These are phyloP conservation scores for Kalmusia sp. DNA, from an alignment of 2,329 filamentous ascomycete genomes.

Conservation along the genomic window DNA sequence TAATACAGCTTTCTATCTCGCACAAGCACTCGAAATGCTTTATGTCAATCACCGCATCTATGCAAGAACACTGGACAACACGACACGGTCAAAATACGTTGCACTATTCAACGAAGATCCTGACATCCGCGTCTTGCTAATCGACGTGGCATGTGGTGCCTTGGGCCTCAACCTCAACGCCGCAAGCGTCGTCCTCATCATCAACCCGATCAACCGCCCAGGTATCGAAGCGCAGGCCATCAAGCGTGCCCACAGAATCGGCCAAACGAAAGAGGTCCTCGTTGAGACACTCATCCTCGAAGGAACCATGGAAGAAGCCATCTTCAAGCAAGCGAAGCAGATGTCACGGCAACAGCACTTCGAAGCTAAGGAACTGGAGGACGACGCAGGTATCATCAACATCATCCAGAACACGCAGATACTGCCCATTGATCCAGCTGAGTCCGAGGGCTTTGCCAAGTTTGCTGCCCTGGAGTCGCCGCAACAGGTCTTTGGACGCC, in stretches of 20 bases:
- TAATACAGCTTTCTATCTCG: slow-evolving; percentile 85
- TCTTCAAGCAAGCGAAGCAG: slow-evolving; percentile 73
- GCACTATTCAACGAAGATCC: slow-evolving; percentile 75
- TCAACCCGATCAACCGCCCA: slow-evolving; percentile 86
- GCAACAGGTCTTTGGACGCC: slow-evolving; percentile 55
- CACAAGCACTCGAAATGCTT: slow-evolving; percentile 78
- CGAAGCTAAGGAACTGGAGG: slow-evolving; percentile 64
- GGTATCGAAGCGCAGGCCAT: slow-evolving; percentile 88
- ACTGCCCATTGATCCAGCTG: slow-evolving; percentile 49
- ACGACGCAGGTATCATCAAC: slow-evolving; percentile 63
- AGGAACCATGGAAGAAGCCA: slow-evolving; percentile 83
- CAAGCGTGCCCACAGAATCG: slow-evolving; percentile 86
- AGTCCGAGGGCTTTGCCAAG: slow-evolving; percentile 39
- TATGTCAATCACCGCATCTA: slow-evolving; percentile 71
- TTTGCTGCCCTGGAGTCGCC: slow-evolving; percentile 51
- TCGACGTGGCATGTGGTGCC: slow-evolving; percentile 90
- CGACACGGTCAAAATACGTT: slow-evolving; percentile 76
- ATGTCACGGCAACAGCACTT: slow-evolving; percentile 72
- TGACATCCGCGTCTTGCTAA: slow-evolving; percentile 78
- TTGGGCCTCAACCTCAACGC: slow-evolving; percentile 85
- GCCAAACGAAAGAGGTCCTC: slow-evolving; percentile 77
- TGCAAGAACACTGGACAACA: slow-evolving; percentile 66
- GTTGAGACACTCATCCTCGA: slow-evolving; percentile 86
- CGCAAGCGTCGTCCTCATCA: slow-evolving; percentile 86
- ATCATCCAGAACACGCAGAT: slow-evolving; percentile 66